These are phyloP conservation scores for Daldinia caldariorum DNA, from an alignment of 495 filamentous ascomycete genomes.

Conservation along the genomic window DNA sequence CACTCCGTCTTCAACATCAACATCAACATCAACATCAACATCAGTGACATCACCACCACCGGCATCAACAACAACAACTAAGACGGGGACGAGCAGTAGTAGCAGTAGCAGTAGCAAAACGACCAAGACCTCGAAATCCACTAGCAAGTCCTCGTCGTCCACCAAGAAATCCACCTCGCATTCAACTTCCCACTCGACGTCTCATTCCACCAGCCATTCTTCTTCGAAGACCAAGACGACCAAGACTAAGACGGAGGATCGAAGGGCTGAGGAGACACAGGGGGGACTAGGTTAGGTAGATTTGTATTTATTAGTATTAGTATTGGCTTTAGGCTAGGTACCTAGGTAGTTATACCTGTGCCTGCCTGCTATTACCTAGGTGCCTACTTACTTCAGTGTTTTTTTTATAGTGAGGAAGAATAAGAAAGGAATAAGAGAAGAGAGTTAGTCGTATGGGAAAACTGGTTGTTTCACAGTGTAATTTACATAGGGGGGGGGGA, in stretches of 20 bases:
- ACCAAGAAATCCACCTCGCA: constrained; percentile 6
- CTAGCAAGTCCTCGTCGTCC: constrained; percentile 20
- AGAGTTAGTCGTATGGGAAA: no score
- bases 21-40: constrained; percentile 13
- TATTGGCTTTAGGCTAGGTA: no score
- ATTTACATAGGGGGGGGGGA: no score
- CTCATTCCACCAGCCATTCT: constrained; percentile 26
- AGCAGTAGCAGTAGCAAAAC: constrained; percentile 26
- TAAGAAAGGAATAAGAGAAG: no score
- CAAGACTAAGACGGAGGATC: constrained; percentile 13
- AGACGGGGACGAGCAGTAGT: constrained; percentile 31
- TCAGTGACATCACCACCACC: constrained; percentile 10
- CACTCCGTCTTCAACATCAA: constrained; percentile 12
- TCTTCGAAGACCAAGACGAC: constrained; percentile 25
- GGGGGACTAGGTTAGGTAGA: neutral
- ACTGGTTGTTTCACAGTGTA: no score
- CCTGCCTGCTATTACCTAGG: no score
- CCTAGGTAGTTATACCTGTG: no score
- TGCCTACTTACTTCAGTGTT: no score
- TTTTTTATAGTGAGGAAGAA: no score
- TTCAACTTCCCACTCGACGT: constrained; percentile 14
- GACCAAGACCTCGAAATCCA: constrained; percentile 30
- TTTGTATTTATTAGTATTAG: neutral
- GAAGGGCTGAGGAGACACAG: constrained; percentile 19
- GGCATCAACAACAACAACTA: constrained; percentile 30